These are phyloP conservation scores for Agapanthus africanus DNA, from an alignment of 106 monocot genomes.

Conservation along the genomic window DNA sequence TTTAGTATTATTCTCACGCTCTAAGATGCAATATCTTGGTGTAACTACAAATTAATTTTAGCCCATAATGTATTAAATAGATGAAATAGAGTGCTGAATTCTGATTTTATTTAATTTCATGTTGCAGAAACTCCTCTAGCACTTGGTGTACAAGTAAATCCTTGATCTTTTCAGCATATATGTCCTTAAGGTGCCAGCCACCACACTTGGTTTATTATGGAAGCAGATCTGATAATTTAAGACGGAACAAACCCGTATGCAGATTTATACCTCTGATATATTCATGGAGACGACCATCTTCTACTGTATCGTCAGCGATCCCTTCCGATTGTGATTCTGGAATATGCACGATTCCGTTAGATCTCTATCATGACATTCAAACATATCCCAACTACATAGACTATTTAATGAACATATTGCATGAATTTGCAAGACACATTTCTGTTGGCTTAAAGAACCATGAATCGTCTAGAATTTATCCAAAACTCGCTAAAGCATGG, in stretches of 20 bases:
- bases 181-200: not conserved
- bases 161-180: conserved; percentile 8
- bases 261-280: not conserved
- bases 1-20: too few relatives aligned
- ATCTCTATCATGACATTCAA: not conserved
- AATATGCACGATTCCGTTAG: not conserved
- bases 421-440: conserved; percentile 12
- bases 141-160: not conserved
- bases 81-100: too few relatives aligned
- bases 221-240: conserved; percentile 4
- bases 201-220: not conserved
- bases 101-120: too few relatives aligned
- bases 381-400: not conserved
- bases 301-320: not conserved
- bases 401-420: conserved; percentile 5
- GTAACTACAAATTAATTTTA: too few relatives aligned
- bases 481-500: conserved; percentile 20
- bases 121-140: not conserved
- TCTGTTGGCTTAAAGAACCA: conserved; percentile 5
- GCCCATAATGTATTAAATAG: too few relatives aligned
- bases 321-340: conserved; percentile 4
- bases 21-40: too few relatives aligned
- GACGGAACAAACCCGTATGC: not conserved
- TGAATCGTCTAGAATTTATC: not conserved
- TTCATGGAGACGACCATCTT: conserved; percentile 3